Conservation (phyloP, 1,139 yeast species). For the Geotrichum armillariae region DNA sequence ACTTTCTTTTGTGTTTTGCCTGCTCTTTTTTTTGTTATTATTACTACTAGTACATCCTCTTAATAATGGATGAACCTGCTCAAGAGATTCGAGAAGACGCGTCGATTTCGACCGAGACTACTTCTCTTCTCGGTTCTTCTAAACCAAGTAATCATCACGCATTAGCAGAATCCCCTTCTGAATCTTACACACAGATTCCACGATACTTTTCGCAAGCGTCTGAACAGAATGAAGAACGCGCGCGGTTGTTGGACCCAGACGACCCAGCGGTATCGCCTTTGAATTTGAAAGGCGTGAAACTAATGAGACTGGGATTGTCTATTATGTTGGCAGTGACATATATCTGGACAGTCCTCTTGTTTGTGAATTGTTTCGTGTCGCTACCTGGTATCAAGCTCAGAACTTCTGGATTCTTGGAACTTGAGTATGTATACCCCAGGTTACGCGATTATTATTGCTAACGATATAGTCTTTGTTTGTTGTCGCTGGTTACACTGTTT, state of each 20-base stretch:
- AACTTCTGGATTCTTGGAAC: slow-evolving; percentile 61
- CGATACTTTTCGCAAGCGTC: neutral
- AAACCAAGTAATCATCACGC: too few relatives aligned
- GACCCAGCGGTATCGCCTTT: slow-evolving; percentile 68
- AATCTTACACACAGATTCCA: neutral
- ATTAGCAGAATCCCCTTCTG: too few relatives aligned
- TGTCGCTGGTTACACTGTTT: slow-evolving; percentile 49
- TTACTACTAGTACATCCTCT: too few relatives aligned
- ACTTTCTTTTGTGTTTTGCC: too few relatives aligned
- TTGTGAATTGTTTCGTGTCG: slow-evolving; percentile 59
- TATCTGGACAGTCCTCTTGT: slow-evolving; percentile 47
- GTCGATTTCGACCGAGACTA: too few relatives aligned
- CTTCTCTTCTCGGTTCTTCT: too few relatives aligned
- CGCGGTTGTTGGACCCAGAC: slow-evolving; percentile 28
- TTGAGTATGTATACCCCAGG: slow-evolving; percentile 37
- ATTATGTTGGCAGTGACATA: slow-evolving; percentile 45
- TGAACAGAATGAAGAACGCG: neutral
- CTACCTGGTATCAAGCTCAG: slow-evolving; percentile 49
- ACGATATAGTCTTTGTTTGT: slow-evolving; percentile 40
- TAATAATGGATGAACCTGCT: too few relatives aligned
- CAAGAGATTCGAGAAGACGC: neutral
- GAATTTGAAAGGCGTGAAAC: slow-evolving; percentile 44
- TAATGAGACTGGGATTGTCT: slow-evolving; percentile 48
- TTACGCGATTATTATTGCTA: neutral
- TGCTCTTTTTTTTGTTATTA: too few relatives aligned